Evolutionary conservation across 306 rosid species (phyloP).

Genomic region (Inga laurina): DNA sequence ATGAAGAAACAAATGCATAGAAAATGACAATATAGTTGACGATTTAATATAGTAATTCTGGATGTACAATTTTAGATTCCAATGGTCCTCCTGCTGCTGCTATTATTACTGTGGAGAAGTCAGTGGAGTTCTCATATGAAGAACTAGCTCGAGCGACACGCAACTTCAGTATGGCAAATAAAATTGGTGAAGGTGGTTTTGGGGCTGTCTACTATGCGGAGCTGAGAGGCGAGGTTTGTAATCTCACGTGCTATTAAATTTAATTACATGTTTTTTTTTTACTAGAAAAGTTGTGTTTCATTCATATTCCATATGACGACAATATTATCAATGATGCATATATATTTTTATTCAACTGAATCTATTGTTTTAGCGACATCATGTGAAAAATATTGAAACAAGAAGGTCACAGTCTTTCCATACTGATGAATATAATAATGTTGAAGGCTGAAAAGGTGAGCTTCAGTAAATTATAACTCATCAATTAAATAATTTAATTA

Average conservation of each 20-base stretch:
- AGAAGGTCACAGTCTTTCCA: neutral
- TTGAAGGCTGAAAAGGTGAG: neutral
- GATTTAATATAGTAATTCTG: conserved; percentile 9
- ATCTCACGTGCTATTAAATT: conserved; percentile 30
- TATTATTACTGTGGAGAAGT: conserved; percentile 62
- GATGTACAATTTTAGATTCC: conserved; percentile 32
- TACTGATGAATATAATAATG: neutral
- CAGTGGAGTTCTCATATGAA: conserved; percentile 77
- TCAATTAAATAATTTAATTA: neutral
- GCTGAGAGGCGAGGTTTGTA: conserved; percentile 91
- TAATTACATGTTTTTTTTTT: conserved; percentile 18
- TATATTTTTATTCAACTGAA: neutral
- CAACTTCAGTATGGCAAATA: conserved; percentile 68
- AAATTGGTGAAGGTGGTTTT: conserved; percentile 94
- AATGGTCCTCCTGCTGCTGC: conserved; percentile 29
- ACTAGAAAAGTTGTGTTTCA: neutral
- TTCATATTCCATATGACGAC: neutral
- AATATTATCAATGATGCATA: neutral
- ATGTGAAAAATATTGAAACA: neutral
- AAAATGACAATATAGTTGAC: neutral
- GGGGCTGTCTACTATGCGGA: conserved; percentile 89
- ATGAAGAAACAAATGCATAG: neutral
- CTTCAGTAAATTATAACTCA: neutral
- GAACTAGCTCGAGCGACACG: conserved; percentile 84
- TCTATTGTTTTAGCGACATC: neutral